Evolutionary conservation across 2,329 filamentous ascomycete genomes (phyloP), one percentile per base, ranked within the genome.

Genomic region (Aspergillus viridinutans): DNA sequence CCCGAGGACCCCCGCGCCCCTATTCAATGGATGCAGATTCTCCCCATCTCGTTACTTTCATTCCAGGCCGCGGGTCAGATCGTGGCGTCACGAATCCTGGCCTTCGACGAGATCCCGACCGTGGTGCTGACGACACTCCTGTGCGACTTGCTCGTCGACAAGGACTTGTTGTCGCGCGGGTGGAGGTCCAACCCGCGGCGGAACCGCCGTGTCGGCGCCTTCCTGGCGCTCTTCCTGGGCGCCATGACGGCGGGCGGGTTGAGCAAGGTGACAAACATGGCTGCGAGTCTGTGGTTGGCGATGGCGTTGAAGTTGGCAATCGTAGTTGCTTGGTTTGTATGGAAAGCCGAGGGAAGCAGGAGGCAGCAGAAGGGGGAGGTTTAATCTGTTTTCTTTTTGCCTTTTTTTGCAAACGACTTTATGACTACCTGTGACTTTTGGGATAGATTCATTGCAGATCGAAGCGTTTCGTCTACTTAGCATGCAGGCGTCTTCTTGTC

Each of bases 1-100:
- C 64, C 66, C 0, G 67, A 72, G 51, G 59, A 69, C 12, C 67
- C 69, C 4, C 59, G 64, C 3, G 67, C 66, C 26, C 68, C 69
- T 1, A 69, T 72, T 32, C 61, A 71, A 50, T 74, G 72, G 72
- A 69, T 70, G 51, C 71, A 74, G 53, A 56, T 76, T 1, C 55
- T 75, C 1, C 72, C 76, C 4, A 72, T 78, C 23, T 64, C 70
- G 3, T 61, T 77, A 0, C 64, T 78, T 3, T 66, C 74, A 20
- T 76, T 78, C 56, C 73, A 77, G 57, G 72, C 73, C 1, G 73
- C 69, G 1, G 75, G 75, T 0, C 75, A 77, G 56, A 75, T 77
- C 23, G 67, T 68, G 12, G 65, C 74, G 0, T 74, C 72, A 1
- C 68, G 75, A 1, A 62, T 75, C 6, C 63, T 78, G 6, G 63